These are phyloP conservation scores for Amanita exitialis DNA, from an alignment of 768 basidiomycete genomes.

Conservation along the genomic window DNA sequence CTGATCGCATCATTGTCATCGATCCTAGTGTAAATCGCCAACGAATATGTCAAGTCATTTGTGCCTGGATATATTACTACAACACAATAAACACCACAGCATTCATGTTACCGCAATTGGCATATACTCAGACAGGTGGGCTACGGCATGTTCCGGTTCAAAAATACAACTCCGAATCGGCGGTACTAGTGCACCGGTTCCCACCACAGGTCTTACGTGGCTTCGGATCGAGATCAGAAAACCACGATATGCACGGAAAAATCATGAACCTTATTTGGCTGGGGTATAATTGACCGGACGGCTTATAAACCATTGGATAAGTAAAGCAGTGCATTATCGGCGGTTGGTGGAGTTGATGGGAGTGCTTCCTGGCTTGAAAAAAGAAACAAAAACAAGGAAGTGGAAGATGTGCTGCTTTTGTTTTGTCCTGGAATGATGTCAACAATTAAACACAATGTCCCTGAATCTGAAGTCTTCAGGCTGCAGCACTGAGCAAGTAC, in stretches of 20 bases:
- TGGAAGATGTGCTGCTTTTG: too few species aligned
- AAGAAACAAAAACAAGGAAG: too few species aligned
- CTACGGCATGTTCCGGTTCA: not conserved
- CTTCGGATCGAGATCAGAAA: not conserved
- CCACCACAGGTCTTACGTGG: not conserved
- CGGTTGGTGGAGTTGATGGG: not conserved
- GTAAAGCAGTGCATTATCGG: not conserved
- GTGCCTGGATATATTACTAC: not conserved
- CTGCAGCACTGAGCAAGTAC: not conserved
- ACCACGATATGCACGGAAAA: not conserved
- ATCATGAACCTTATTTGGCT: not conserved
- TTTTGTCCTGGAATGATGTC: too few species aligned
- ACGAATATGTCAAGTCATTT: not conserved
- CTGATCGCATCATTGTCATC: not conserved
- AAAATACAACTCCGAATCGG: not conserved
- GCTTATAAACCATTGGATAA: not conserved
- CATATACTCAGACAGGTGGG: not conserved
- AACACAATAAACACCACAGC: not conserved
- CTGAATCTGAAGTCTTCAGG: not conserved
- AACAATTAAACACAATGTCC: not conserved
- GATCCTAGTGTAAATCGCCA: not conserved
- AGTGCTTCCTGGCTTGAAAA: too few species aligned
- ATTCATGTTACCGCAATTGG: not conserved
- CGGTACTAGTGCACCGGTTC: not conserved
- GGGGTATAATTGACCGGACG: not conserved